Conservation (phyloP, 306 rosid species). For the Rubus idaeus region DNA sequence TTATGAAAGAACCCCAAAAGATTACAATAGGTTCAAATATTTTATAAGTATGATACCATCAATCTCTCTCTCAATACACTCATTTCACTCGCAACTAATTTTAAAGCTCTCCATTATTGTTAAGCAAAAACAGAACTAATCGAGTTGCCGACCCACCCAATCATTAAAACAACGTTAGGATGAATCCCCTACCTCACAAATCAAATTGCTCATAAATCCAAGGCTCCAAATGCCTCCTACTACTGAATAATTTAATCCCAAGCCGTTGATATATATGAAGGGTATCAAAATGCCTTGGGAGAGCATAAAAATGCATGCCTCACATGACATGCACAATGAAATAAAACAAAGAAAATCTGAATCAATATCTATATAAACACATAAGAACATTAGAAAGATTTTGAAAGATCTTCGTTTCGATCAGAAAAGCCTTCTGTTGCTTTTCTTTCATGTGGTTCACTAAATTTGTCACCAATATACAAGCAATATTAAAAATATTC, state of each 20-base stretch:
- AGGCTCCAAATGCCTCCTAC: neutral
- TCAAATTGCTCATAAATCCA: constrained; percentile 8
- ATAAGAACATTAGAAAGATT: constrained; percentile 58
- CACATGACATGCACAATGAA: constrained; percentile 45
- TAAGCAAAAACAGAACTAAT: constrained; percentile 15
- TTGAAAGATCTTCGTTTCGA: constrained; percentile 51
- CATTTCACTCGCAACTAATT: constrained; percentile 38
- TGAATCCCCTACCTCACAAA: neutral
- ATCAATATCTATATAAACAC: constrained; percentile 34
- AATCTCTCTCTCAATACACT: constrained; percentile 24
- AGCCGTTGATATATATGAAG: neutral
- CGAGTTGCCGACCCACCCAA: constrained; percentile 36
- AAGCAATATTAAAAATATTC: constrained; percentile 12
- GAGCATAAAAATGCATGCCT: constrained; percentile 7
- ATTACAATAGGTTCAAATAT: constrained; percentile 35
- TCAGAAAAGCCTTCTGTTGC: constrained; percentile 24
- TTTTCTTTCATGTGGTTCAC: constrained; percentile 38
- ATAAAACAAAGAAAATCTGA: neutral
- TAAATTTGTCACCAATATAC: constrained; percentile 32
- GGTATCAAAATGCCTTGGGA: neutral
- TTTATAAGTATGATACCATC: neutral
- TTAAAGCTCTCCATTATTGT: constrained; percentile 30
- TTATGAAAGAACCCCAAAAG: constrained; percentile 45
- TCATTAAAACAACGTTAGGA: constrained; percentile 37
- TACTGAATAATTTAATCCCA: neutral